Evolutionary conservation across 1,284 basidiomycete species (phyloP).

Genomic region (Cystobasidium slooffiae): DNA sequence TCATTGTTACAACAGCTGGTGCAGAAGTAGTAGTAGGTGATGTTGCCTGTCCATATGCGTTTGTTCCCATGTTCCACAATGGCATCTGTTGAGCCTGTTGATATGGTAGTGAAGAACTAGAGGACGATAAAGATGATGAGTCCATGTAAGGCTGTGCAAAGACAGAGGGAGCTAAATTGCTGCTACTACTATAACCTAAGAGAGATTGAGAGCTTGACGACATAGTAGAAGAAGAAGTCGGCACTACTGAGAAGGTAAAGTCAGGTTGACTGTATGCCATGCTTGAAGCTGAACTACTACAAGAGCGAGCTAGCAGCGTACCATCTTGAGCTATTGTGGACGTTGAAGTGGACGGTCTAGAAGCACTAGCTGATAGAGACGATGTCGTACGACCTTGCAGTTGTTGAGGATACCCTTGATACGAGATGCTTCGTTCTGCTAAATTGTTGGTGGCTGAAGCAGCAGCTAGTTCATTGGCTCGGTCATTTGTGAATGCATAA

Average conservation of each 20-base stretch:
- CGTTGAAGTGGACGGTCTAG: conserved; percentile 1
- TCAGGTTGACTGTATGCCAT: conserved; percentile 27
- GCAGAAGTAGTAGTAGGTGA: no score
- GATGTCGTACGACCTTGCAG: conserved; percentile 7
- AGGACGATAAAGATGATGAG: background rate
- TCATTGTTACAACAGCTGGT: background rate
- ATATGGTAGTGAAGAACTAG: background rate
- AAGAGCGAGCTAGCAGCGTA: conserved; percentile 6
- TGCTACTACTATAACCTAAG: background rate
- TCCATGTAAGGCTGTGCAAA: conserved; percentile 9
- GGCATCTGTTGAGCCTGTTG: conserved; percentile 1
- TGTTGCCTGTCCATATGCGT: no score
- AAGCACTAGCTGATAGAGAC: background rate
- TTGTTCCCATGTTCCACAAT: background rate
- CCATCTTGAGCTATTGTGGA: conserved; percentile 11
- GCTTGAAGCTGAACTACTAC: conserved; percentile 6
- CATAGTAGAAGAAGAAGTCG: background rate
- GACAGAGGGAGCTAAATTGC: background rate
- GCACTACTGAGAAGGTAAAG: conserved; percentile 11
- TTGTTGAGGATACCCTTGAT: background rate
- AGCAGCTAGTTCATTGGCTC: background rate
- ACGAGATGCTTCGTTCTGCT: background rate
- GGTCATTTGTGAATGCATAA: background rate
- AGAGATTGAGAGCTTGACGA: background rate
- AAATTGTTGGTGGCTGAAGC: background rate